These are phyloP conservation scores for Lanmaoa pseudosensibilis DNA, from an alignment of 768 basidiomycete genomes.

Conservation along the genomic window DNA sequence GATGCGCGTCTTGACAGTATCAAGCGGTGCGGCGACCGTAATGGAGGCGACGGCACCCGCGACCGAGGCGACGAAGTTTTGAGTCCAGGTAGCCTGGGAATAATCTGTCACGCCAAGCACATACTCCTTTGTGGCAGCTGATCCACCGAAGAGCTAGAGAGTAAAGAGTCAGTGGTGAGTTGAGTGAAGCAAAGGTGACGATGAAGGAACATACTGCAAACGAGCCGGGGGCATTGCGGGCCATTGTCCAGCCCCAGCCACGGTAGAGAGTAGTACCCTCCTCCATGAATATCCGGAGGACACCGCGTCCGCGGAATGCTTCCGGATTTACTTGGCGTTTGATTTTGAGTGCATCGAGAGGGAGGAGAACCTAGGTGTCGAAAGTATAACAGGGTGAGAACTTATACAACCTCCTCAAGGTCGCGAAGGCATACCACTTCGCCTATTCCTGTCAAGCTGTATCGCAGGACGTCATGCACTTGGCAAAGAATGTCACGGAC, in stretches of 20 bases:
- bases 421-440: conserved; percentile 73
- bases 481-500: not conserved
- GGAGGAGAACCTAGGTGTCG: conserved; percentile 72
- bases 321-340: conserved; percentile 99
- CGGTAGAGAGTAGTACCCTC: conserved; percentile 92
- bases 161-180: not conserved
- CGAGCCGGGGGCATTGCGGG: conserved; percentile 91
- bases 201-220: conserved; percentile 73
- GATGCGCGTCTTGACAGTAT: conserved; percentile 95
- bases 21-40: conserved; percentile 93
- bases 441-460: conserved; percentile 76
- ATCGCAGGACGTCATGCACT: conserved; percentile 1
- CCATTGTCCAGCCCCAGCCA: conserved; percentile 99
- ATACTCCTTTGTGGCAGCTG: conserved; percentile 93
- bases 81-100: conserved; percentile 91
- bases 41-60: conserved; percentile 95
- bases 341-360: conserved; percentile 96
- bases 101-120: conserved; percentile 86
- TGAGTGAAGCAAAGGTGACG: not conserved
- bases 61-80: conserved; percentile 96
- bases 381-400: not conserved
- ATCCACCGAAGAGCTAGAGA: conserved; percentile 94
- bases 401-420: not conserved
- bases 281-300: conserved; percentile 85
- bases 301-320: conserved; percentile 92